A percentile compares a stretch with the other conserved stretches of the same genome.
phyloP scores from a whole-genome alignment of 2,329 filamentous ascomycete genomes.

The Hymenoscyphus fraxineus region DNA sequence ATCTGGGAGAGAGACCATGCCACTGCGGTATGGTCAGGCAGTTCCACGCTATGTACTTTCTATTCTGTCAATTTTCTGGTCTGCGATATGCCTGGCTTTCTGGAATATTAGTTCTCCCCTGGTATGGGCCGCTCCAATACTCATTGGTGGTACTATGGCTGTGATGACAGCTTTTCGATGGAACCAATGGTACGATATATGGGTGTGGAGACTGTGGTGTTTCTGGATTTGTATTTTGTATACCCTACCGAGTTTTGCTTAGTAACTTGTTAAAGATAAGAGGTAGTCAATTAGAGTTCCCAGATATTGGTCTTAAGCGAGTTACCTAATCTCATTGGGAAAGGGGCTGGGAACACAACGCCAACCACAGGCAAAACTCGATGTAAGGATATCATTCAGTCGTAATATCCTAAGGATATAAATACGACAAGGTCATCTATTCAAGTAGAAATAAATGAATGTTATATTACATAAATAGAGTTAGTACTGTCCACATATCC shows the following conservation, averaged over 20 bases:
- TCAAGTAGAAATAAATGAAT: no score
- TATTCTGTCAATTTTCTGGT: slow-evolving; percentile 21
- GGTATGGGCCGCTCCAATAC: slow-evolving; percentile 1
- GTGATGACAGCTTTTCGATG: slow-evolving; percentile 3
- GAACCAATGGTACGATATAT: background rate
- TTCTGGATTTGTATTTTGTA: slow-evolving; percentile 2
- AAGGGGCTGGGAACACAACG: no score
- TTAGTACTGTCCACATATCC: no score
- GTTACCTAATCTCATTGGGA: no score
- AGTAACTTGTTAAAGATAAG: background rate
- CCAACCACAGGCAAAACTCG: no score
- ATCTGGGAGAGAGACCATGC: slow-evolving; percentile 25
- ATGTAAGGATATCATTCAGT: no score
- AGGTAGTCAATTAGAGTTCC: no score
- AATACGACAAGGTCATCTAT: no score
- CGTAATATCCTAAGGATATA: no score
- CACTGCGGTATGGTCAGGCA: slow-evolving; percentile 24
- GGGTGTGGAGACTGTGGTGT: slow-evolving; percentile 3
- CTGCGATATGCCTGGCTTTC: slow-evolving; percentile 11
- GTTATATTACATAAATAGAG: no score
- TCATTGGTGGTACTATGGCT: slow-evolving; percentile 3
- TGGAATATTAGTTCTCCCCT: slow-evolving; percentile 5
- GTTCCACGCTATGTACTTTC: slow-evolving; percentile 24
- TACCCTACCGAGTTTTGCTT: background rate
- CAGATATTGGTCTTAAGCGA: background rate